Evolutionary conservation across 2,329 filamentous ascomycete genomes (phyloP).

Genomic region (Aspergillus sp.): DNA sequence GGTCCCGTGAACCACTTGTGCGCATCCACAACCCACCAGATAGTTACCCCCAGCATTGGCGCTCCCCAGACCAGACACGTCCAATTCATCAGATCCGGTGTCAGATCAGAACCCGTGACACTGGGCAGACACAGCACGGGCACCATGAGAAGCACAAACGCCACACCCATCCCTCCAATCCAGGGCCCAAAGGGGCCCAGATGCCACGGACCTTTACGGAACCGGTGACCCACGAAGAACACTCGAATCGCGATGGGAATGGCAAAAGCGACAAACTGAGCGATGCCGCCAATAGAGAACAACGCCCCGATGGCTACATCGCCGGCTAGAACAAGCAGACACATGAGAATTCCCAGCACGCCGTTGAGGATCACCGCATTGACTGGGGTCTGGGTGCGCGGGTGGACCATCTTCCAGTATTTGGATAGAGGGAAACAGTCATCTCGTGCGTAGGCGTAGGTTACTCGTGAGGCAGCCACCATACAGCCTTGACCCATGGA

Average conservation of each 20-base stretch:
- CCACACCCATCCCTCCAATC: constrained; percentile 58
- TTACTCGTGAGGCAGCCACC: constrained; percentile 67
- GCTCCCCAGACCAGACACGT: constrained; percentile 67
- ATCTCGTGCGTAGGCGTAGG: constrained; percentile 72
- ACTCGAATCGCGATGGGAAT: constrained; percentile 48
- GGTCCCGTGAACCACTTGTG: constrained; percentile 71
- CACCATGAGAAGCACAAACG: constrained; percentile 66
- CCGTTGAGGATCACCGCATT: constrained; percentile 71
- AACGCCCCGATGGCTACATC: constrained; percentile 65
- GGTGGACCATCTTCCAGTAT: constrained; percentile 63
- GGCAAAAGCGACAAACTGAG: constrained; percentile 59
- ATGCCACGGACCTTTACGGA: constrained; percentile 69
- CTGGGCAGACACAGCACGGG: constrained; percentile 68
- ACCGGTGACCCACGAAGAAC: constrained; percentile 60
- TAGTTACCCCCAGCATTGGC: constrained; percentile 59
- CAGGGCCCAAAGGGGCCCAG: constrained; percentile 61
- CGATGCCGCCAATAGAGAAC: constrained; percentile 70
- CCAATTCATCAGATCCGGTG: constrained; percentile 64
- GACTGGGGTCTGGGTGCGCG: constrained; percentile 64
- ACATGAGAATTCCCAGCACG: constrained; percentile 59
- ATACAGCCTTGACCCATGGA: constrained; percentile 74
- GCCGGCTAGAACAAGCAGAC: constrained; percentile 67
- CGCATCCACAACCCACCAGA: constrained; percentile 67
- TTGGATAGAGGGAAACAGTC: constrained; percentile 66
- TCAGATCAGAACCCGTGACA: constrained; percentile 57